Evolutionary conservation across 176 grass and related monocot genomes (phyloP).

Genomic region (Raddia distichophylla): DNA sequence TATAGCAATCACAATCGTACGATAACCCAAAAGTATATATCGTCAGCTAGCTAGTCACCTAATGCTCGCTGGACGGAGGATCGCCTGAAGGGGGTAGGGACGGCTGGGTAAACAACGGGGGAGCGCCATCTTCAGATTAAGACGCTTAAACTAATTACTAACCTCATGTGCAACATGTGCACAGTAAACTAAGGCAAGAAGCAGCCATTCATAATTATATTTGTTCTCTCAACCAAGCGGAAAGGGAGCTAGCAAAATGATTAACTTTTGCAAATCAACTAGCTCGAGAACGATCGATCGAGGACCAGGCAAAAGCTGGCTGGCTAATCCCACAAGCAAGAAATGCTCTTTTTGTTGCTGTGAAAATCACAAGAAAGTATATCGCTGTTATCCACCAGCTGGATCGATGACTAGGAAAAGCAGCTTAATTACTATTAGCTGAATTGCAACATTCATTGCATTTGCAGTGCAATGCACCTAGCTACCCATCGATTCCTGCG

Average conservation of each 20-base stretch:
- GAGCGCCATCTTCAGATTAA: too few relatives aligned
- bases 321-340: neutral
- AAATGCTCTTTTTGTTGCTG: neutral
- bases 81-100: too few relatives aligned
- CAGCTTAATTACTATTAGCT: neutral
- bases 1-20: too few relatives aligned
- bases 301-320: neutral
- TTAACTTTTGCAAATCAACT: neutral
- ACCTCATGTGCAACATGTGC: constrained; percentile 26
- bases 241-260: neutral
- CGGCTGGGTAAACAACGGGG: too few relatives aligned
- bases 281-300: neutral
- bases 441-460: constrained; percentile 15
- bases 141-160: neutral
- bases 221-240: neutral
- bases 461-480: constrained; percentile 44
- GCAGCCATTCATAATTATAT: neutral
- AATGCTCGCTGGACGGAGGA: too few relatives aligned
- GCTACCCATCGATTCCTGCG: constrained; percentile 9
- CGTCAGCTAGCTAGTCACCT: too few relatives aligned
- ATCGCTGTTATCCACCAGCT: neutral
- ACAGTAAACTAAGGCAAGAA: neutral
- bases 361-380: too few relatives aligned
- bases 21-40: too few relatives aligned
- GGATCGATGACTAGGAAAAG: neutral